Evolutionary conservation across 2,329 filamentous ascomycete species (phyloP), one percentile per base, ranked within the genome.

Genomic region (Fusarium robinianum): DNA sequence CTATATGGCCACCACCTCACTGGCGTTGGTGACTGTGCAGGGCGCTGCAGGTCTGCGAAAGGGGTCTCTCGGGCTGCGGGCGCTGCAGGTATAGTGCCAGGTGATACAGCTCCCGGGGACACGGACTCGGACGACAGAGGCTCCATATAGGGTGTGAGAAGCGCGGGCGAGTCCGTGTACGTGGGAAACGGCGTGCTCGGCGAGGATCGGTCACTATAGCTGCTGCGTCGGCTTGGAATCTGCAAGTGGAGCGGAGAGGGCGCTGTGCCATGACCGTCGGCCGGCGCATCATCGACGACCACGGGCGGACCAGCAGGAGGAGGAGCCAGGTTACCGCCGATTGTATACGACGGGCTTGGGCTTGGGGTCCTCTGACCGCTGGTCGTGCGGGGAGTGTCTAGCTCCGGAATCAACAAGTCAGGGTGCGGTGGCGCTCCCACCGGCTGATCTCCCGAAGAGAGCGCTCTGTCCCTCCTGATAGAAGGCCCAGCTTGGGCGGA

Each of bases 1-100:
- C 71, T 73, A 63, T 90, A 88, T 3, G 90, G 90, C 90, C 91
- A 96, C 86, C 90, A 95, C 31, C 67, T 76, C 27, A 88, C 73
- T 5, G 70, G 78, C 57, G 68, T 77, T 37, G 61, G 72, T 41
- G 40, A 66, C 59, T 53, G 73, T n/a, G 55, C 51, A 15, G 63
- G 53, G 17, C 64, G 64, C 12, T 75, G 67, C 29, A 78, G 63
- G 24, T 68, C 67, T 15, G 72, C 69, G 52, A 79, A 76, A 43
- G 73, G 72, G 68, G 46, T 77, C 71, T 60, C 77, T 55, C 57
- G 73, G 66, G 34, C 79, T 26, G 48, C 41, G 8, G 50, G 33
- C 11, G 43, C 61, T 16, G 62, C 45, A 12, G 77, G 75, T 22
- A 85, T 32, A 27, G 49, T 76, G 72, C 55, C 77, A 56, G 55